Evolutionary conservation across 2,329 filamentous ascomycete species (phyloP).

Genomic region (Cryphonectria nitschkei): DNA sequence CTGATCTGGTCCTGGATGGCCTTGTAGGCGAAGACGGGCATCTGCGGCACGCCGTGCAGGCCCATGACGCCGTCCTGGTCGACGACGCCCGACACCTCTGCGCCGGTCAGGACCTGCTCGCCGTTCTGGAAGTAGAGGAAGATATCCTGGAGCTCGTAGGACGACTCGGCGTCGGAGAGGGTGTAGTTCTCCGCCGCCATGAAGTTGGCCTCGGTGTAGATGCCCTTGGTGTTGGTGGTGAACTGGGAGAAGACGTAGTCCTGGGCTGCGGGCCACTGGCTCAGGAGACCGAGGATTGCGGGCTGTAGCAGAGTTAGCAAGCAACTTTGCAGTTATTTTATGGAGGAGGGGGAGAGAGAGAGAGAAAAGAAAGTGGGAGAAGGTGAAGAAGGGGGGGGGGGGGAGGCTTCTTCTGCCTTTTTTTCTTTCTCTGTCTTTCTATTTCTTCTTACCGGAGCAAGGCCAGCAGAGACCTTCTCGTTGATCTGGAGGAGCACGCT

Average conservation of each 20-base stretch:
- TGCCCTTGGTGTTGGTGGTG: slow-evolving; percentile 35
- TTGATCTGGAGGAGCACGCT: slow-evolving; percentile 41
- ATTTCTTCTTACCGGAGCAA: slow-evolving; percentile 30
- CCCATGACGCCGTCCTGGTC: slow-evolving; percentile 40
- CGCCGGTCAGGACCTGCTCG: slow-evolving; percentile 31
- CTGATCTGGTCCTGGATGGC: slow-evolving; percentile 48
- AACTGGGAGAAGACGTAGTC: slow-evolving; percentile 36
- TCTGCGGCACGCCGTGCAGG: slow-evolving; percentile 46
- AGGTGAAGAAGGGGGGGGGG: background rate
- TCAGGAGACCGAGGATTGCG: slow-evolving; percentile 37
- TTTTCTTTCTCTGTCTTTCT: background rate
- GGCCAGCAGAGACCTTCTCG: slow-evolving; percentile 38
- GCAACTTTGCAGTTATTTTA: background rate
- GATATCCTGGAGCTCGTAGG: slow-evolving; percentile 43
- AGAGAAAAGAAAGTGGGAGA: background rate
- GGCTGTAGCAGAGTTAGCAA: slow-evolving; percentile 1
- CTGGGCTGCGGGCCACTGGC: slow-evolving; percentile 39
- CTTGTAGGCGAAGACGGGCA: slow-evolving; percentile 53
- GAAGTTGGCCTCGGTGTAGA: slow-evolving; percentile 42
- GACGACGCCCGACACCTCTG: slow-evolving; percentile 35
- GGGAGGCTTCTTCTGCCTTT: too few species aligned
- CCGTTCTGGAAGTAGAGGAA: slow-evolving; percentile 46
- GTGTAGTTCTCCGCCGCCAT: slow-evolving; percentile 35
- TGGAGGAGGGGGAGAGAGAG: too few species aligned
- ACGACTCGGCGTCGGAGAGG: slow-evolving; percentile 35